These are phyloP conservation scores for Chalciporus sphaerocephalus DNA, from an alignment of 768 basidiomycete species.

Conservation along the genomic window DNA sequence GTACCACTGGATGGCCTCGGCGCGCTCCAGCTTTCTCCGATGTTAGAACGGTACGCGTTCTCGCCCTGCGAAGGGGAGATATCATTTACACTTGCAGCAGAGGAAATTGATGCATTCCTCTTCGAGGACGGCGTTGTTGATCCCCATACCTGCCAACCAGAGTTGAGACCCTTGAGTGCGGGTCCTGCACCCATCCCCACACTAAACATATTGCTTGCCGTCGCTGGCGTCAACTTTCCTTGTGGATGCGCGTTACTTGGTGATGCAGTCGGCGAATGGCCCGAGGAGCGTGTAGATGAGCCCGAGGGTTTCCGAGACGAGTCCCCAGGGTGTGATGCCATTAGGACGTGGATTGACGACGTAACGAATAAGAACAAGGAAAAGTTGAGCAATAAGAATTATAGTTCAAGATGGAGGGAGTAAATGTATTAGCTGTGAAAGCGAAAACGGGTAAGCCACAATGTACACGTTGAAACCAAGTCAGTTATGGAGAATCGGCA, in stretches of 20 bases:
- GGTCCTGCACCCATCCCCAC: constrained; percentile 46
- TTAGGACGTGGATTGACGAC: constrained; percentile 29
- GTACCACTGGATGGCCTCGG: constrained; percentile 49
- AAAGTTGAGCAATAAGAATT: constrained; percentile 27
- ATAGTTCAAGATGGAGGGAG: constrained; percentile 28
- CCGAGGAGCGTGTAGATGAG: constrained; percentile 61
- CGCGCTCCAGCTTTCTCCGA: constrained; percentile 50
- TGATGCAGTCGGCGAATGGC: constrained; percentile 59
- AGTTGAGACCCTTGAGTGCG: constrained; percentile 49
- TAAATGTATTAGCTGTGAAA: constrained; percentile 36
- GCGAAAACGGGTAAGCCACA: constrained; percentile 21
- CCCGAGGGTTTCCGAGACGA: constrained; percentile 64
- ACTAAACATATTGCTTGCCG: constrained; percentile 48
- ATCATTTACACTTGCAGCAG: constrained; percentile 50
- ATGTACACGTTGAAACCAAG: constrained; percentile 21
- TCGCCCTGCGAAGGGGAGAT: constrained; percentile 44
- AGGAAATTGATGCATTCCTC: constrained; percentile 61
- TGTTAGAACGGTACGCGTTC: constrained; percentile 41
- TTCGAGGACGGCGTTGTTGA: constrained; percentile 45
- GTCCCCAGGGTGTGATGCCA: constrained; percentile 36
- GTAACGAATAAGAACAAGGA: constrained; percentile 23
- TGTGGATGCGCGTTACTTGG: constrained; percentile 55
- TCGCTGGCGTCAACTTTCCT: constrained; percentile 42
- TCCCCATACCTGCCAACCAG: constrained; percentile 73
- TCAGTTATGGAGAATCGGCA: constrained; percentile 24